Conservation (phyloP, 768 basidiomycete genomes). For the Pleurotus tuber-regium region DNA sequence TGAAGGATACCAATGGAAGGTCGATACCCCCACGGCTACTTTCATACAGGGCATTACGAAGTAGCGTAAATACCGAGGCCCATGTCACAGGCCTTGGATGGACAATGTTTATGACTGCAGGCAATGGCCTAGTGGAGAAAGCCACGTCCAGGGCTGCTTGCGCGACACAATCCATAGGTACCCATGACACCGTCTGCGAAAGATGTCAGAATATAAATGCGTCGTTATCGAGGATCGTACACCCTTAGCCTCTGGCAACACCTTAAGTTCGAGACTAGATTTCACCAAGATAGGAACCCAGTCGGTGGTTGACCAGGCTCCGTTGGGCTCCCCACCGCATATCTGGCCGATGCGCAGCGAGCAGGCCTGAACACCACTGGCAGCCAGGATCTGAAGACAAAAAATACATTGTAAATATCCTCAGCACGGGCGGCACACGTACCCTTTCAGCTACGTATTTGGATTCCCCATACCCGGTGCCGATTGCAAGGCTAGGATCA, state of each 20-base stretch:
- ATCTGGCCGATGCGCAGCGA: constrained; percentile 37
- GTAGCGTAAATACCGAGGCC: constrained; percentile 16
- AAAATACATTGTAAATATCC: not conserved
- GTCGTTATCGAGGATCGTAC: constrained; percentile 21
- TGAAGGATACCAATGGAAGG: constrained; percentile 18
- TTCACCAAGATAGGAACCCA: constrained; percentile 40
- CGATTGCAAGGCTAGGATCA: not conserved
- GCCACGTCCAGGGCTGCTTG: constrained; percentile 29
- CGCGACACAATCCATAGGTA: constrained; percentile 28
- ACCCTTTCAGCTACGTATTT: constrained; percentile 5
- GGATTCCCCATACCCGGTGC: constrained; percentile 4
- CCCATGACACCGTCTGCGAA: constrained; percentile 31
- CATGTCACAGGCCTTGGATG: constrained; percentile 34
- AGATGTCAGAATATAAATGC: not conserved
- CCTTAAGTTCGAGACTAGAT: constrained; percentile 24
- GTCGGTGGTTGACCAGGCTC: constrained; percentile 36
- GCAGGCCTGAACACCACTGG: constrained; percentile 27
- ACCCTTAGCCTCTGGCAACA: constrained; percentile 19
- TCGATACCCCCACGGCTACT: not conserved
- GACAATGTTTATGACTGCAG: constrained; percentile 28
- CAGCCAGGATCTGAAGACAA: constrained; percentile 23
- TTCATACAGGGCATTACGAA: not conserved
- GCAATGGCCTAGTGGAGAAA: constrained; percentile 16
- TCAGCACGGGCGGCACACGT: not conserved
- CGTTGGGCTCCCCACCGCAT: constrained; percentile 29